Base-by-base conservation (phyloP, 306 rosid genomes). In the Prunus mira region DNA sequence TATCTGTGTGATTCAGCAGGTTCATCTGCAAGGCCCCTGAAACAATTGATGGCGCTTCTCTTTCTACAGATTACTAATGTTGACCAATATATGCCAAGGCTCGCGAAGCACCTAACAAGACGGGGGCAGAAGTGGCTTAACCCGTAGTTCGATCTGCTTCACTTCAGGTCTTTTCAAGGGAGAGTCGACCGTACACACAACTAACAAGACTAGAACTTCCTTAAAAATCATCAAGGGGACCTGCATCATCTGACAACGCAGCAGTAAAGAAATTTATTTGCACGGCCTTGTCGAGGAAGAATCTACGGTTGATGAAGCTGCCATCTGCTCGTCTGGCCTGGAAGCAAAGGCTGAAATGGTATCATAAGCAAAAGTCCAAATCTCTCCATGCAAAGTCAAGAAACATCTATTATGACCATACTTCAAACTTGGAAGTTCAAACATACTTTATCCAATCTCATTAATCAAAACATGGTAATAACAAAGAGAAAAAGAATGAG, bases 321-420 rank as follows among this genome's bases (percentile, higher is more conserved):
- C 96, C 74, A 90, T 92, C 73, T 89, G 97, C 74, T 89, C 82
- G 73, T 90, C 97, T 22, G 93, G 83, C 70, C 87, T 78, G 45
- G 95, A 89, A 56, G 97, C 90, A 81, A 95, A 95, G 14, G 97
- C 97, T 1, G 96, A 92, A 80, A 95, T 92, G 82, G 97, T 89
- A 28, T 88, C 95, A 62, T 79, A 90, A 60, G 97, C 97, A 1
- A 85, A 85, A 95, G 76, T 92, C 97, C 92, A 90, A 86, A 80
- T 95, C 97, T 50, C 92, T 3, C 98, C 98, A 89, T 92, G 83
- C 50, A 52, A 24, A 47, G 65, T 24, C 65, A 5, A 60, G 34
- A 60, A 60, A 25, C 25, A 56, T 55, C 17, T 7, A 56, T 27
- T 55, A 60, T 56, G 14, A 18, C n/a, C 32, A 14, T 8, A 34